Conservation (phyloP, 2,329 filamentous ascomycete genomes). For the Stagonosporopsis cucurbitacearum region DNA sequence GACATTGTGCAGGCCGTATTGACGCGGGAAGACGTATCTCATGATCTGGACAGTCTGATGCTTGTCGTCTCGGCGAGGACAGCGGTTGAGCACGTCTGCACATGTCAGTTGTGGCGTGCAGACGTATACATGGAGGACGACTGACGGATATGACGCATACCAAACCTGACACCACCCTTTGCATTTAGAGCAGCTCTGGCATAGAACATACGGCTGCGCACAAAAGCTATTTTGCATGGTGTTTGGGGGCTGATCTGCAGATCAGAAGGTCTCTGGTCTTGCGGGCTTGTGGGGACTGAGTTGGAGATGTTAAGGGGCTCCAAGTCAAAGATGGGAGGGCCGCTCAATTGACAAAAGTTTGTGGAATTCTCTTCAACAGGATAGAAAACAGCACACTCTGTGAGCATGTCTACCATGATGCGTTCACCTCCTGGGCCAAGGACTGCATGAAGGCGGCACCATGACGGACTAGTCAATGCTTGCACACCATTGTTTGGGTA, state of each 20-base stretch:
- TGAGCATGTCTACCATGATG: slow-evolving; percentile 77
- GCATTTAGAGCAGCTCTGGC: slow-evolving; percentile 74
- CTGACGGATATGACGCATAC: slow-evolving; percentile 82
- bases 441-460: slow-evolving; percentile 76
- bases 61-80: slow-evolving; percentile 55
- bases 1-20: slow-evolving; percentile 91
- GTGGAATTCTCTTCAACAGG: slow-evolving; percentile 64
- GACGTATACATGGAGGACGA: slow-evolving; percentile 20
- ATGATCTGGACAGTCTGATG: slow-evolving; percentile 72
- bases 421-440: slow-evolving; percentile 77
- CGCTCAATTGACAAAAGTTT: slow-evolving; percentile 81
- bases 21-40: slow-evolving; percentile 92
- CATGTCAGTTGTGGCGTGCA: slow-evolving; percentile 18
- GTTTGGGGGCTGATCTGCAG: slow-evolving; percentile 23
- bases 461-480: slow-evolving; percentile 71
- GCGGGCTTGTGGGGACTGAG: neutral
- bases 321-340: slow-evolving; percentile 64
- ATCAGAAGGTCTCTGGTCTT: slow-evolving; percentile 3
- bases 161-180: slow-evolving; percentile 71
- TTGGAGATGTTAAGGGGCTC: slow-evolving; percentile 20
- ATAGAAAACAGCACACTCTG: slow-evolving; percentile 79
- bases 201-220: slow-evolving; percentile 87
- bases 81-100: slow-evolving; percentile 81
- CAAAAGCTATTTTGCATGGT: slow-evolving; percentile 71
- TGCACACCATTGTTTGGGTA: slow-evolving; percentile 74